Percentiles rank a stretch among this genome's conserved stretches.
phyloP scores from a whole-genome alignment of 768 basidiomycete genomes.

The Sarcodon sp. region DNA sequence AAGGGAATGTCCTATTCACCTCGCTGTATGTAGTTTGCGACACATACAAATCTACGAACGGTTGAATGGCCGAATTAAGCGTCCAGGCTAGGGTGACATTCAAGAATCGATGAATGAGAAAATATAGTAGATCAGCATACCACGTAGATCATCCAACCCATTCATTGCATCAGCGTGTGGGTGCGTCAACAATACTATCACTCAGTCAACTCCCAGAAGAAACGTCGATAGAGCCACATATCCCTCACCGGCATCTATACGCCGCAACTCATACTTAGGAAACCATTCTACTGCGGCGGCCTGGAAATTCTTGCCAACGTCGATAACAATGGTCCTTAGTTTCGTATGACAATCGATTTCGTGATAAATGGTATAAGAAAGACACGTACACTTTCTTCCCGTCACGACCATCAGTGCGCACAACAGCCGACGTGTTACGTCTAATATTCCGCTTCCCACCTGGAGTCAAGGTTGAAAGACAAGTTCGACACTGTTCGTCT shows the following conservation, averaged over 20 bases:
- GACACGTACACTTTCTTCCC: slow-evolving; percentile 36
- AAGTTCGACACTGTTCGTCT: slow-evolving; percentile 42
- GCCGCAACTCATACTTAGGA: slow-evolving; percentile 61
- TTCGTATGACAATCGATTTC: background rate
- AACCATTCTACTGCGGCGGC: slow-evolving; percentile 40
- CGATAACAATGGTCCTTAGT: slow-evolving; percentile 63
- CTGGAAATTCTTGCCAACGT: slow-evolving; percentile 80
- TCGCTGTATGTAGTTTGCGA: slow-evolving; percentile 52
- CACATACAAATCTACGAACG: slow-evolving; percentile 63
- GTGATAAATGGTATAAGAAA: slow-evolving; percentile 3
- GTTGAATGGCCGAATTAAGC: slow-evolving; percentile 46
- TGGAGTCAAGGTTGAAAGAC: slow-evolving; percentile 50
- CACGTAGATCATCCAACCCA: slow-evolving; percentile 81
- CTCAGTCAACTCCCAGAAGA: too few relatives aligned
- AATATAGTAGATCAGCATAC: slow-evolving; percentile 21
- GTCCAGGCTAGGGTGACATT: slow-evolving; percentile 51
- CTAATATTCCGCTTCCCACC: slow-evolving; percentile 76
- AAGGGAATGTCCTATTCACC: slow-evolving; percentile 66
- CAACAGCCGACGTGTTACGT: slow-evolving; percentile 65
- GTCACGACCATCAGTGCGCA: slow-evolving; percentile 32
- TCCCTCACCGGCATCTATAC: slow-evolving; percentile 35
- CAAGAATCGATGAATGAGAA: background rate
- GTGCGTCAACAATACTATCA: slow-evolving; percentile 63
- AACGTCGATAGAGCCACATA: too few relatives aligned
- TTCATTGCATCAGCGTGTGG: slow-evolving; percentile 89